Percentiles rank a stretch among this genome's conserved stretches.
These are phyloP conservation scores for Annulohypoxylon moriforme DNA, from an alignment of 495 filamentous ascomycete genomes.

Conservation along the genomic window DNA sequence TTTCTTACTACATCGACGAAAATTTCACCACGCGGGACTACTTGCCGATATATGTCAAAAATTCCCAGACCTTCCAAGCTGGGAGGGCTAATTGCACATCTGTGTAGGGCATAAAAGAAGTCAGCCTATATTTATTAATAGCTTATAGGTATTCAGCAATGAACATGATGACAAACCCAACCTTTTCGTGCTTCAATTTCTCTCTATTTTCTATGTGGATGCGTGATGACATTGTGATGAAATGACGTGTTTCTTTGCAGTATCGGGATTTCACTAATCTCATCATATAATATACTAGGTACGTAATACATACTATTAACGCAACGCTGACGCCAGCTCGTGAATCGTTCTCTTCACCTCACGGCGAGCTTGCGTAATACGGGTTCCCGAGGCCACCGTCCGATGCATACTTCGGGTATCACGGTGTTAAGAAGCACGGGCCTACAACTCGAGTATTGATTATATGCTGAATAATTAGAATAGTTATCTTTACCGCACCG, in stretches of 20 bases:
- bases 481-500: neutral
- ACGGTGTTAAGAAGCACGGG: neutral
- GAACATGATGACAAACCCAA: neutral
- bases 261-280: too few species aligned
- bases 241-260: too few species aligned
- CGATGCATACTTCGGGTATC: neutral
- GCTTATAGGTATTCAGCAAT: neutral
- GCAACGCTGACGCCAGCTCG: neutral
- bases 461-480: neutral
- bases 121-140: neutral
- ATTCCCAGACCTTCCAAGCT: slow-evolving; percentile 54
- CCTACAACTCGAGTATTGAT: too few species aligned
- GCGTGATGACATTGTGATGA: too few species aligned
- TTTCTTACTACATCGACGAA: slow-evolving; percentile 55
- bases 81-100: slow-evolving; percentile 61
- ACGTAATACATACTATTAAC: too few species aligned
- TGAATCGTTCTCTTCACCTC: neutral
- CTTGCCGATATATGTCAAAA: slow-evolving; percentile 60
- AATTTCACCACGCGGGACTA: slow-evolving; percentile 62
- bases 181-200: too few species aligned
- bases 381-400: neutral
- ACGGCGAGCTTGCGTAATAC: neutral
- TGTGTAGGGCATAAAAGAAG: slow-evolving; percentile 36
- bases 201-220: neutral
- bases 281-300: too few species aligned